phyloP scores from a whole-genome alignment of 2,329 filamentous ascomycete species.

The Orbilia javanica region DNA sequence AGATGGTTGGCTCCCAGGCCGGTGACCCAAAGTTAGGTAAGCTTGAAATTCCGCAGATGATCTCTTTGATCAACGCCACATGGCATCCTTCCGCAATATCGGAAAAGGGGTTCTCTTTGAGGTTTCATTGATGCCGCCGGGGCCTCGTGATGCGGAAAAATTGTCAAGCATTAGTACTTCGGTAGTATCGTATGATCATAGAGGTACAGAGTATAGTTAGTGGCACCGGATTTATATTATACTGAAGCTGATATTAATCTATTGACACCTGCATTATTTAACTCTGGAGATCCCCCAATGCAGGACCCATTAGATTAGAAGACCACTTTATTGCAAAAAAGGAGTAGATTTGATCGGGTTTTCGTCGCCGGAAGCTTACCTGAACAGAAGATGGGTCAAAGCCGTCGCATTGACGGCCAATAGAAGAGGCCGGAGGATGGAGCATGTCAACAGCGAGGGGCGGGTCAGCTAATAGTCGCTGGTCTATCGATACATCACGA shows the following conservation, averaged over 20 bases:
- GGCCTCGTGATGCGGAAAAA: conserved; percentile 11
- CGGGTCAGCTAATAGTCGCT: too few relatives aligned
- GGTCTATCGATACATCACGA: conserved; percentile 1
- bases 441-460: neutral
- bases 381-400: neutral
- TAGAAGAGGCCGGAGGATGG: neutral
- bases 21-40: conserved; percentile 10
- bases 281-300: neutral
- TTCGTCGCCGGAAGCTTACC: neutral
- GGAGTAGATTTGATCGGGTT: conserved; percentile 6
- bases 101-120: conserved; percentile 21
- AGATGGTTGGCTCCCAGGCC: neutral
- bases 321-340: neutral
- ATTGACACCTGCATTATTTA: neutral
- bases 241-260: neutral
- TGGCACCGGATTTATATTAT: neutral
- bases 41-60: conserved; percentile 23
- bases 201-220: neutral
- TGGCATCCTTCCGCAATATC: conserved; percentile 45
- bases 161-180: neutral
- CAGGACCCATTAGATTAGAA: neutral
- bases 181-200: neutral
- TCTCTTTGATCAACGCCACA: conserved; percentile 48
- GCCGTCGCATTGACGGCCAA: neutral
- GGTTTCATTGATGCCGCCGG: conserved; percentile 22